Conservation (phyloP, 208 protist genomes). For the Wallacemonas collosoma region DNA sequence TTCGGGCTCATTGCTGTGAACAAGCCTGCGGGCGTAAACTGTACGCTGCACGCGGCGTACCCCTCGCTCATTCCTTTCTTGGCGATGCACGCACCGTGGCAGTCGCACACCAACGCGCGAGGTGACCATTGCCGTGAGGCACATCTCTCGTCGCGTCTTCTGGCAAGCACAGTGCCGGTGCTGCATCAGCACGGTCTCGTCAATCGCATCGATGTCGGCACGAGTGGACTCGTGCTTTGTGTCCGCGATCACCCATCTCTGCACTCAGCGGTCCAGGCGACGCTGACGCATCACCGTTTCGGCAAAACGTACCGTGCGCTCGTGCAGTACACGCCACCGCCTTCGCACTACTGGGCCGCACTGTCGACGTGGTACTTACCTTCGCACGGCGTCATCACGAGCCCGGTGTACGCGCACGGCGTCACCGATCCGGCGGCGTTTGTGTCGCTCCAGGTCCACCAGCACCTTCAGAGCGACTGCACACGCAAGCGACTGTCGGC, state of each 20-base stretch:
- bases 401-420: slow-evolving; percentile 41
- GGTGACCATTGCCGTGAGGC: neutral
- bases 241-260: slow-evolving; percentile 32
- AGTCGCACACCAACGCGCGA: neutral
- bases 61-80: slow-evolving; percentile 50
- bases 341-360: slow-evolving; percentile 23
- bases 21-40: slow-evolving; percentile 66
- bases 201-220: slow-evolving; percentile 85
- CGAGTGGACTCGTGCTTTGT: slow-evolving; percentile 71
- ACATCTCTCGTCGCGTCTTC: neutral
- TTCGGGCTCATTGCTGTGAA: slow-evolving; percentile 60
- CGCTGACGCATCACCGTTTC: slow-evolving; percentile 37
- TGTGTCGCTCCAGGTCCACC: neutral
- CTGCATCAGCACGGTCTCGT: slow-evolving; percentile 76
- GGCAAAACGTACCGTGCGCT: slow-evolving; percentile 70
- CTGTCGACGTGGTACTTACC: slow-evolving; percentile 44
- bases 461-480: neutral
- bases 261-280: slow-evolving; percentile 31
- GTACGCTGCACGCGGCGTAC: slow-evolving; percentile 61
- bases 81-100: slow-evolving; percentile 47
- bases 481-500: slow-evolving; percentile 1
- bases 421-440: slow-evolving; percentile 7
- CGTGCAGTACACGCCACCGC: slow-evolving; percentile 34
- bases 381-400: slow-evolving; percentile 30
- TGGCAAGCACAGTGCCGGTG: slow-evolving; percentile 25